Conservation (phyloP, 148 eudicot species). For the Spergularia marina region DNA sequence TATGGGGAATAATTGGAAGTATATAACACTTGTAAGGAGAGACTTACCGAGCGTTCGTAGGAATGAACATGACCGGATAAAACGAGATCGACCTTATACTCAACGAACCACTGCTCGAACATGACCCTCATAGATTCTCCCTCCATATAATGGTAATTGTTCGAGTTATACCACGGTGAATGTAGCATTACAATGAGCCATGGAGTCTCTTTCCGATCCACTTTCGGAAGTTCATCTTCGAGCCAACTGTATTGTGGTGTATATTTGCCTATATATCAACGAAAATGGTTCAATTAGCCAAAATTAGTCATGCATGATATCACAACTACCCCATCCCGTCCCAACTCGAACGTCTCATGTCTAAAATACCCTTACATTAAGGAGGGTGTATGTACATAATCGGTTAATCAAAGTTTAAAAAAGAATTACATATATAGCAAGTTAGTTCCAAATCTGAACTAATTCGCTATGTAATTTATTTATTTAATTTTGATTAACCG, state of each 20-base stretch:
- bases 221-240: slow-evolving; percentile 30
- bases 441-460: too few species aligned
- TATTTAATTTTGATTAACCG: too few species aligned
- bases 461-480: too few species aligned
- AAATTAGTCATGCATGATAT: too few species aligned
- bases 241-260: slow-evolving; percentile 36
- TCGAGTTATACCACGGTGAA: slow-evolving; percentile 33
- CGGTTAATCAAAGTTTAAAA: too few species aligned
- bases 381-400: too few species aligned
- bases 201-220: slow-evolving; percentile 34
- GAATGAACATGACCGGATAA: slow-evolving; percentile 37
- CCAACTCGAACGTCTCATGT: too few species aligned
- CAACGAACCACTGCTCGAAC: slow-evolving; percentile 35
- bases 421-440: too few species aligned
- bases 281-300: background rate
- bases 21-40: too few species aligned
- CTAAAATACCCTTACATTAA: too few species aligned
- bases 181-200: slow-evolving; percentile 39
- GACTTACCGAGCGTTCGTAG: slow-evolving; percentile 35
- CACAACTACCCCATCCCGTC: too few species aligned
- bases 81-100: slow-evolving; percentile 39
- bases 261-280: slow-evolving; percentile 22
- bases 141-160: slow-evolving; percentile 38
- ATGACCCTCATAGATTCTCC: slow-evolving; percentile 41
- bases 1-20: too few species aligned